phyloP scores from a whole-genome alignment of 1,284 basidiomycete species.

The Stereum hirsutum region DNA sequence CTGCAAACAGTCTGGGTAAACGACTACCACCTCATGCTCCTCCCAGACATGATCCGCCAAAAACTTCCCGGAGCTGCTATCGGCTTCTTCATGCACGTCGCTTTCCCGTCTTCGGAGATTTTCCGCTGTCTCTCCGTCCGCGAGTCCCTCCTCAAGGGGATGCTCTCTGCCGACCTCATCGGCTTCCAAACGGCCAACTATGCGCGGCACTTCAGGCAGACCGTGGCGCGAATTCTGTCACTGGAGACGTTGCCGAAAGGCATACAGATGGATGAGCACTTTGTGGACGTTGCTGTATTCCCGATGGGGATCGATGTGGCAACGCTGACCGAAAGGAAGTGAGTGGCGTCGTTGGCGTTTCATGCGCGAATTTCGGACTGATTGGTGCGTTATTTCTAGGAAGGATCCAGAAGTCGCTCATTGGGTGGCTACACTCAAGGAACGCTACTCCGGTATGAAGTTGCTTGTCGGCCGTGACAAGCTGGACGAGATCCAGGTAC shows the following conservation, averaged over 20 bases:
- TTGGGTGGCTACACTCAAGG: constrained; percentile 69
- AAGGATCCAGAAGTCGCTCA: constrained; percentile 74
- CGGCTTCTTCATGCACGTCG: constrained; percentile 86
- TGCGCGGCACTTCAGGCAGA: constrained; percentile 75
- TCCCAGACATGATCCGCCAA: constrained; percentile 67
- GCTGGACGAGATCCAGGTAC: constrained; percentile 68
- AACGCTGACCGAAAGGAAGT: constrained; percentile 62
- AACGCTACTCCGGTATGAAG: constrained; percentile 79
- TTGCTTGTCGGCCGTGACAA: constrained; percentile 85
- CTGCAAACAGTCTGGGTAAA: constrained; percentile 61
- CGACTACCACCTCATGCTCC: constrained; percentile 82
- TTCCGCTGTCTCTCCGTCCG: constrained; percentile 76
- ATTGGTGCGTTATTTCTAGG: too few relatives aligned
- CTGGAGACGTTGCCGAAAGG: constrained; percentile 81
- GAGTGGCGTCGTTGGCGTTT: constrained; percentile 14
- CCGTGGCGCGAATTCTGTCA: constrained; percentile 73
- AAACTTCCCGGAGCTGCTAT: constrained; percentile 60
- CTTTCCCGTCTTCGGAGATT: constrained; percentile 83
- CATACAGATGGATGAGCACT: constrained; percentile 55
- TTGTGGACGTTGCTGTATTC: constrained; percentile 81
- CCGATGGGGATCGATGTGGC: constrained; percentile 86
- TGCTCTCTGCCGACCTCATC: constrained; percentile 67
- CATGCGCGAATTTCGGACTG: too few relatives aligned
- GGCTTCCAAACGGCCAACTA: constrained; percentile 85
- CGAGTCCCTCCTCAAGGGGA: constrained; percentile 56